Evolutionary conservation across 805 yeast species (phyloP), one percentile per base, ranked within the genome.

Genomic region (Wickerhamomyces xylosicus): DNA sequence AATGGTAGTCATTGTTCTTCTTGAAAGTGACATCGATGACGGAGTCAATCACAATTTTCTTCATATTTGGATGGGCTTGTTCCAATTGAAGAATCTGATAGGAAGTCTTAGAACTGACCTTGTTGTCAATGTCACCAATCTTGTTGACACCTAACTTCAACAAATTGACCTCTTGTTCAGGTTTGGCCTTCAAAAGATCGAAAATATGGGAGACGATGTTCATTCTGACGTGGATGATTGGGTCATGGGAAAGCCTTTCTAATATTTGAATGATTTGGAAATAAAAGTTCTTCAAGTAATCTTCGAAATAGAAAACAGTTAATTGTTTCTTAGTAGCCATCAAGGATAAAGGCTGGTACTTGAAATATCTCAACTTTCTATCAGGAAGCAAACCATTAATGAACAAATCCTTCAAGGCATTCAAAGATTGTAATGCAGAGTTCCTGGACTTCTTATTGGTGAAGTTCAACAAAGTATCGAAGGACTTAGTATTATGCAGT

Each of bases 41-140:
- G 5, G 92, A 67, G 45, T 85, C 85, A 32, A 81, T 72, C 31
- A 92, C 69, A 41, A 90, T 76, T 38, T 74, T 64, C 59, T 87
- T 90, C 97, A 92, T 92, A 37, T 92, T 92, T 16, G 98, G 98
- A 58, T 92, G 98, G 4, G 79, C 81, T 58, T 85, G 95, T 58
- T 92, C 84, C 33, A 87, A 62, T 50, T 81, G 80, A 46, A 89
- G 67, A 35, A 92, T 63, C 46, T 80, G 78, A 58, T 75, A 85
- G 5, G 97, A 87, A 1, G 95, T 76, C 54, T 85, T 85, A 1
- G 97, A 83, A 1, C 94, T 76, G 5, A 92, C 95, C 56, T 86
- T 86, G 45, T 85, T 82, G 46, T 90, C 96, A 34, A 74, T 72
- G 57, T 92, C 98, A 62, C 98, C 98, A 29, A 92, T 68, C 58